Evolutionary conservation across 2,329 filamentous ascomycete species (phyloP).

Genomic region (Penicillium sp.): DNA sequence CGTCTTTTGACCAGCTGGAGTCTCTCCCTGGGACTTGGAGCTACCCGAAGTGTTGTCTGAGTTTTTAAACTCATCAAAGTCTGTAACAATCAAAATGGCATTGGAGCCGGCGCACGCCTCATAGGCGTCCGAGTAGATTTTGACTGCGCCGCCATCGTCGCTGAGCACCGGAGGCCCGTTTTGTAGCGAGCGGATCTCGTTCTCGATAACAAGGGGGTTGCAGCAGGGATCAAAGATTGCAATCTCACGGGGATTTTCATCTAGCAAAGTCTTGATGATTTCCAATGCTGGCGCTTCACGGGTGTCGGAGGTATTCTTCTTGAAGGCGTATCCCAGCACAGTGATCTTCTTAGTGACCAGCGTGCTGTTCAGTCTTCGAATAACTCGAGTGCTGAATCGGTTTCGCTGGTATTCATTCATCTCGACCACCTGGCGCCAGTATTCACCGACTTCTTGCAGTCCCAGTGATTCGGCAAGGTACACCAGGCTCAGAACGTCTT

Average conservation of each 20-base stretch:
- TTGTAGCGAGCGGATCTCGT: conserved; percentile 10
- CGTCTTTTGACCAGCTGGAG: neutral
- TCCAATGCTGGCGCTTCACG: conserved; percentile 57
- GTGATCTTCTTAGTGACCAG: conserved; percentile 66
- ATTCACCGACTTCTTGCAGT: conserved; percentile 64
- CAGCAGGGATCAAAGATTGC: conserved; percentile 16
- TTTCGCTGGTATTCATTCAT: conserved; percentile 72
- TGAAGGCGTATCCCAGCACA: conserved; percentile 70
- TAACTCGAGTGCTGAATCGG: conserved; percentile 61
- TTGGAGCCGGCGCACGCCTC: conserved; percentile 12
- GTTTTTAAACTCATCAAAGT: conserved; percentile 17
- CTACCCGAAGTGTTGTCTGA: neutral
- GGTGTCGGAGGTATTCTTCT: conserved; percentile 71
- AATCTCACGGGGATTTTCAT: conserved; percentile 14
- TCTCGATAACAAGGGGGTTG: conserved; percentile 11
- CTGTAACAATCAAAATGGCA: conserved; percentile 15
- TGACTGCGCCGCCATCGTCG: conserved; percentile 16
- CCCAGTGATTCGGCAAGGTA: conserved; percentile 67
- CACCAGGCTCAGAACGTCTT: conserved; percentile 67
- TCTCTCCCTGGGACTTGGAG: neutral
- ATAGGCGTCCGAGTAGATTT: conserved; percentile 13
- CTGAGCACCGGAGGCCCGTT: conserved; percentile 10
- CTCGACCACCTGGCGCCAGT: conserved; percentile 66
- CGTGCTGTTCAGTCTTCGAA: conserved; percentile 62
- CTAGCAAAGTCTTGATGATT: conserved; percentile 13